Base-by-base conservation (phyloP, 345 rosid genomes). In the Atalantia buxifolia region DNA sequence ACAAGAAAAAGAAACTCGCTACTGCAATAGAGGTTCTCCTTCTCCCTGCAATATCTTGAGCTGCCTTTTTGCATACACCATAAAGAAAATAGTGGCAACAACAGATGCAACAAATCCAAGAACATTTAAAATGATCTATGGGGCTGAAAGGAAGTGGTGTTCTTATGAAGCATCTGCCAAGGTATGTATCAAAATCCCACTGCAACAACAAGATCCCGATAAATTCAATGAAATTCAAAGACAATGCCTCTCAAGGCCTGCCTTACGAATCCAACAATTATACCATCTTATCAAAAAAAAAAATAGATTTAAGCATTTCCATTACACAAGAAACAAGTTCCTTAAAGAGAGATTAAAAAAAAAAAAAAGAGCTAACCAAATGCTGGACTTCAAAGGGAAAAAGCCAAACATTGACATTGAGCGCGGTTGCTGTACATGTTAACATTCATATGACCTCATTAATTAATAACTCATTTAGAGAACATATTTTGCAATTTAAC, bases 151-250 rank as follows among this genome's bases (percentile, higher is more conserved):
- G 1, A 72, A 28, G 38, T 74, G 98, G 31, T 72, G 79, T 66
- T 90, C 87, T 4, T 85, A 79, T 55, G 99, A 91, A 86, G 98
- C 99, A 85, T 94, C 98, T 3, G 99, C 99, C 78, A 96, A 84
- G 7, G 98, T 85, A 80, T 85, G 79, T 79, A 92, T 87, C 77
- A 96, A 81, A 76, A 90, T 91, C 63, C 99, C 99, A 42, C 99
- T 96, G 90, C 89, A 89, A 81, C 7, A 84, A 75, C 31, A 71
- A 80, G 30, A 69, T 14, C 50, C 45, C 45, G 14, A 4, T 75
- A 22, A 69, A 65, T 72, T 80, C 65, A 48, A 56, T 14, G 55
- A 35, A 63, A 67, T 28, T 35, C 6, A 48, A 25, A 35, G 53
- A 64, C 19, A 21, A 50, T 35, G 45, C 33, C 21, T 24, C 70